These are phyloP conservation scores for Pythium coloratum DNA, from an alignment of 352 stramenopile species.

Conservation along the genomic window DNA sequence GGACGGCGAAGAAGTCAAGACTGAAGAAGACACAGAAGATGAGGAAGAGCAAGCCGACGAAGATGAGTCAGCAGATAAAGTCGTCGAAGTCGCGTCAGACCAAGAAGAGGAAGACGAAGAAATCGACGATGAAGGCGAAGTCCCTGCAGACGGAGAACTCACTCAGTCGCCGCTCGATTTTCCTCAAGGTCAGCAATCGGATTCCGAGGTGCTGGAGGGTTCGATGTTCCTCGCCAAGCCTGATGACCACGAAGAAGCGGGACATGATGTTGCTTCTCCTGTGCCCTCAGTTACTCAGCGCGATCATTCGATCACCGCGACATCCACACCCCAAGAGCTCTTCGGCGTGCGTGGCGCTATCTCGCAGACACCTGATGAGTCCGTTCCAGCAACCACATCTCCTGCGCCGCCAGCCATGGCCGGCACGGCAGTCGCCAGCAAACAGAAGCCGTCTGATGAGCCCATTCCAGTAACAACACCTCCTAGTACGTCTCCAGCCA, in stretches of 20 bases:
- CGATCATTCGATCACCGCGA: too few species aligned
- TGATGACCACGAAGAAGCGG: background rate
- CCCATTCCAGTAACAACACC: background rate
- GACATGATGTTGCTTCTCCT: background rate
- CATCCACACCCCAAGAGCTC: background rate
- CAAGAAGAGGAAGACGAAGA: background rate
- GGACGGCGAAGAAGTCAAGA: background rate
- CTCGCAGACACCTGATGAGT: too few species aligned
- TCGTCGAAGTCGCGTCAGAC: background rate
- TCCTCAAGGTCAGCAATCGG: background rate
- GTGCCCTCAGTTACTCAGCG: background rate
- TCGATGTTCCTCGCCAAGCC: background rate
- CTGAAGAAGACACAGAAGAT: background rate
- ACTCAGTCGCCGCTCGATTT: background rate
- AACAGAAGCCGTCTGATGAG: background rate
- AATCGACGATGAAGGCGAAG: background rate
- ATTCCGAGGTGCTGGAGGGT: background rate
- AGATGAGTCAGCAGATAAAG: constrained; percentile 5
- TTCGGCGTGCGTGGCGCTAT: background rate
- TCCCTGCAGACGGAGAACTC: background rate
- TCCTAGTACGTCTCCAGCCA: background rate
- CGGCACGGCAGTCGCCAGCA: too few species aligned
- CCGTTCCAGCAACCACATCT: too few species aligned
- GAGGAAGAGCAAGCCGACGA: background rate
- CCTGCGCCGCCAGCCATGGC: too few species aligned